These are phyloP conservation scores for Leccinum broughii DNA, from an alignment of 768 basidiomycete genomes.

Conservation along the genomic window DNA sequence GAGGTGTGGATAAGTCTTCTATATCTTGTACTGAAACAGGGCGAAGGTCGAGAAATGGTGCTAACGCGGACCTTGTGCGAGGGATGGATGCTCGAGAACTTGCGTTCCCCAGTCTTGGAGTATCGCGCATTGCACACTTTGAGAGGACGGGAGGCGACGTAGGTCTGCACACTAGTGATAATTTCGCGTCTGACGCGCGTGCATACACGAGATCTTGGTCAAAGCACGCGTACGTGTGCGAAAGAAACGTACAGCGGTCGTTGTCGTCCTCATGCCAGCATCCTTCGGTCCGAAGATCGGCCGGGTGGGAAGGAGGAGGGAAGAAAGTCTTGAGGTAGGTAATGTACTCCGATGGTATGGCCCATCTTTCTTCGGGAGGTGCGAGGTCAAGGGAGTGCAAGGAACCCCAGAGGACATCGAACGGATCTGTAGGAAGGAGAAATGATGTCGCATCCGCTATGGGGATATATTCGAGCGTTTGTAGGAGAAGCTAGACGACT, in stretches of 20 bases:
- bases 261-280: constrained; percentile 35
- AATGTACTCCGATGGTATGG: constrained; percentile 27
- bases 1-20: constrained; percentile 31
- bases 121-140: constrained; percentile 45
- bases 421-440: constrained; percentile 54
- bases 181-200: constrained; percentile 25
- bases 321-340: constrained; percentile 23
- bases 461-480: constrained; percentile 45
- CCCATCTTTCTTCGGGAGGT: constrained; percentile 46
- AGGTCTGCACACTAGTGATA: constrained; percentile 33
- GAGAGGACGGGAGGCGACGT: constrained; percentile 46
- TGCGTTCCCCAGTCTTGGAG: constrained; percentile 41
- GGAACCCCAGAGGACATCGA: constrained; percentile 42
- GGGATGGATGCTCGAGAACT: constrained; percentile 28
- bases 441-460: constrained; percentile 52
- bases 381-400: constrained; percentile 35
- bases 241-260: constrained; percentile 33
- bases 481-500: constrained; percentile 40
- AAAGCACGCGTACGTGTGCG: constrained; percentile 20
- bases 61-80: constrained; percentile 23
- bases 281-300: constrained; percentile 37
- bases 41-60: constrained; percentile 22
- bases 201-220: not conserved
- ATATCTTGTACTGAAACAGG: constrained; percentile 33
- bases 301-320: constrained; percentile 10